Base-by-base conservation (phyloP, 225 moss, liverwort and hornwort genomes). In the Ulota crispa region DNA sequence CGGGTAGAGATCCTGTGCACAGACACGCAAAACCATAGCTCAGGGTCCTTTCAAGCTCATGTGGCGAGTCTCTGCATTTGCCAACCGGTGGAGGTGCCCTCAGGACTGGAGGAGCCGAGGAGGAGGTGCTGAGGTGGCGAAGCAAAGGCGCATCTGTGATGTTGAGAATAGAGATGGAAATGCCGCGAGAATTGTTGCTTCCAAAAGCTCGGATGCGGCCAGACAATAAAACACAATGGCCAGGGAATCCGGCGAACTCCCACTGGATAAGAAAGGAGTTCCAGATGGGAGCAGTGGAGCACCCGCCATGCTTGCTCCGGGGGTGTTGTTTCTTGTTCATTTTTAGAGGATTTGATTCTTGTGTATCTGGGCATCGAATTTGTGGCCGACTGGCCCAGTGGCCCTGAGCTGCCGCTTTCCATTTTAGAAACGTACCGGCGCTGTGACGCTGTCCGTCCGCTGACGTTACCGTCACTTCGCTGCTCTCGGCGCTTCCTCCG, bases 251-350 rank as follows among this genome's bases (percentile, higher is more conserved):
- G 32, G 80, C 64, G 41, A 1, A 14, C 8, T 9, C 7, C 32
- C 3, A 56, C 56, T 65, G 83, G 86, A 86, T 83, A 79, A 86
- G 83, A 79, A 59, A 75, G 70, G 19, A 9, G 23, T 30, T 59
- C 57, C 3, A 1, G 60, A 43, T 78, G 31, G 9, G 60, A 28
- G 54, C 39, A 39, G 39, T 39, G 39, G 39, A 39, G 39, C 24
- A 6, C 9, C 8, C 6, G 20, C 27, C 41, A 14, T 69, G 68
- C 75, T 75, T 75, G 41, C 43, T 21, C 32, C 64, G 70, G 75
- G 75, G 83, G 4, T 34, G 42, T 68, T 30, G 68, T 80, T 39
- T 54, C 15, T 56, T 64, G 0, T 69, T 21, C 14, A 55, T 56
- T 30, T 21, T 21, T 45, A 24, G 75, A 15, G 13, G 86, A 83